Conservation (phyloP, 345 rosid genomes). For the Brassica cretica region DNA sequence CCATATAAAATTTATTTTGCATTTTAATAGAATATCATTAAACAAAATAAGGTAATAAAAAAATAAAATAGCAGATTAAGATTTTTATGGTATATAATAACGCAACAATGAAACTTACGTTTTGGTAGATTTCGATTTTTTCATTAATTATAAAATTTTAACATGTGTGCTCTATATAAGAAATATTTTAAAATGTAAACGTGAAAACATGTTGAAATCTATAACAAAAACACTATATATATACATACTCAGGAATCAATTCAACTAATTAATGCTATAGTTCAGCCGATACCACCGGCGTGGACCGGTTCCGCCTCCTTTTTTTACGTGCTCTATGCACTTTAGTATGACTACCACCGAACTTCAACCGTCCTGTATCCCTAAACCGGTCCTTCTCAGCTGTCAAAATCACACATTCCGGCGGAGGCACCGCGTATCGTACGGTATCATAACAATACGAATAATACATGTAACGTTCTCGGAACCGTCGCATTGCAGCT, state of each 20-base stretch:
- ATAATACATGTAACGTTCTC: slow-evolving; percentile 78
- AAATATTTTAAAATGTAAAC: neutral
- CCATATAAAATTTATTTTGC: neutral
- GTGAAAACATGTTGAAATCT: neutral
- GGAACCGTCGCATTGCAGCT: slow-evolving; percentile 59
- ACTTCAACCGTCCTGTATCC: slow-evolving; percentile 73
- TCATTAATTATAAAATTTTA: neutral
- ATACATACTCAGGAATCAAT: neutral
- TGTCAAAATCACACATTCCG: slow-evolving; percentile 64
- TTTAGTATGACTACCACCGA: slow-evolving; percentile 56
- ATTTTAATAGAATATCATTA: neutral
- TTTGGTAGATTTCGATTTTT: neutral
- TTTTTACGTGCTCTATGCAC: slow-evolving; percentile 31
- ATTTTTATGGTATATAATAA: neutral
- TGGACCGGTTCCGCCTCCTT: slow-evolving; percentile 41
- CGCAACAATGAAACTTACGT: neutral
- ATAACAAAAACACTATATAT: neutral
- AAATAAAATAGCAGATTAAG: neutral
- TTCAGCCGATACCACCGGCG: slow-evolving; percentile 22
- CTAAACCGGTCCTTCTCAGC: slow-evolving; percentile 61
- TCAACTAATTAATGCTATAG: slow-evolving; percentile 17
- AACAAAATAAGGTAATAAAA: neutral
- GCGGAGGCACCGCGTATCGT: slow-evolving; percentile 59
- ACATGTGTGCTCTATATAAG: neutral
- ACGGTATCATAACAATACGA: slow-evolving; percentile 74